These are phyloP conservation scores for Coprinopsis sp. DNA, from an alignment of 768 basidiomycete species.

Conservation along the genomic window DNA sequence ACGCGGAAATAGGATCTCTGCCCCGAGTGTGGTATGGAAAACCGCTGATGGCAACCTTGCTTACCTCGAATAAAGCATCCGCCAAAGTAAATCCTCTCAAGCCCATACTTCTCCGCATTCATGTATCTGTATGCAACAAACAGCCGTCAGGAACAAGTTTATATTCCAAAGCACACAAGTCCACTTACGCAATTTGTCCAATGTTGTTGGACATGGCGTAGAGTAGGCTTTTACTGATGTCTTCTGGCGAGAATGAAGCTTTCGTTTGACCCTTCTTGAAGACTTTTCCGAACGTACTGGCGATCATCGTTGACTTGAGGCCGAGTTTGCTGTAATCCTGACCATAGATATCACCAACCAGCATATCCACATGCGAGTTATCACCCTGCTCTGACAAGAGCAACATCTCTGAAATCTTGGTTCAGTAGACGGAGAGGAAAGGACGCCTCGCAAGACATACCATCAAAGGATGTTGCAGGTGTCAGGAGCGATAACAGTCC, in stretches of 20 bases:
- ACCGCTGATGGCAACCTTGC: neutral
- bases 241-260: slow-evolving; percentile 79
- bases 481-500: slow-evolving; percentile 91
- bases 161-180: slow-evolving; percentile 3
- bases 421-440: slow-evolving; percentile 9
- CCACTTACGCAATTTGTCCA: slow-evolving; percentile 95
- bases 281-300: slow-evolving; percentile 97
- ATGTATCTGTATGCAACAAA: slow-evolving; percentile 65
- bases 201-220: slow-evolving; percentile 99
- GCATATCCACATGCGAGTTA: slow-evolving; percentile 94
- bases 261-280: slow-evolving; percentile 86
- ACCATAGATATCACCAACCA: slow-evolving; percentile 99
- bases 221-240: slow-evolving; percentile 89
- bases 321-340: slow-evolving; percentile 94
- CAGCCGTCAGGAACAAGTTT: slow-evolving; percentile 1
- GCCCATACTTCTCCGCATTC: slow-evolving; percentile 98
- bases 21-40: no score
- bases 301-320: slow-evolving; percentile 96
- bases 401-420: slow-evolving; percentile 74
- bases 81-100: slow-evolving; percentile 97
- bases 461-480: slow-evolving; percentile 93
- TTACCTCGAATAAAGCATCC: slow-evolving; percentile 97
- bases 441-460: slow-evolving; percentile 43
- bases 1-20: no score
- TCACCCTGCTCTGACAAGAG: slow-evolving; percentile 90